These are phyloP conservation scores for Senecio squalidus DNA, from an alignment of 140 eudicot species.

Conservation along the genomic window DNA sequence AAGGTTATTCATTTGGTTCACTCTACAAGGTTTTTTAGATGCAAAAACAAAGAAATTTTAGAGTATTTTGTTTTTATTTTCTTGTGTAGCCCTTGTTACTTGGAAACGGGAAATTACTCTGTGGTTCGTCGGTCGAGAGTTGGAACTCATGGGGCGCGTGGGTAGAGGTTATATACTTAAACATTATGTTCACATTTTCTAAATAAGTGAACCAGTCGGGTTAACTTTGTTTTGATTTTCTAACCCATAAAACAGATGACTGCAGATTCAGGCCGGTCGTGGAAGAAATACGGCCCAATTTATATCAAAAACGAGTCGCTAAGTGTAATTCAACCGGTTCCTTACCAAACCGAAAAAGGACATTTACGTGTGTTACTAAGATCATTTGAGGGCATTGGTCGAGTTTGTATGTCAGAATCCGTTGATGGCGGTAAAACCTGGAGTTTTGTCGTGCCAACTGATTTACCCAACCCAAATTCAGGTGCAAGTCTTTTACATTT, in stretches of 20 bases:
- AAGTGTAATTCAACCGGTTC: conserved; percentile 89
- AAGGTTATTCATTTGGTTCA: conserved; percentile 38
- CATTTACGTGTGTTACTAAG: conserved; percentile 60
- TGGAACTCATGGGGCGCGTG: conserved; percentile 99
- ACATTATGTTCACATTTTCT: not conserved
- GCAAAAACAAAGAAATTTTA: not conserved
- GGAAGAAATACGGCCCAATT: conserved; percentile 84
- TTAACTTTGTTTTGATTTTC: not conserved
- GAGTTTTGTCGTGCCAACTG: conserved; percentile 69
- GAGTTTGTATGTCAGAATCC: conserved; percentile 85
- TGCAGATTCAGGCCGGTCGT: conserved; percentile 68
- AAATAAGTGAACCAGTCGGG: not conserved
- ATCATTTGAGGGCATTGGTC: conserved; percentile 63
- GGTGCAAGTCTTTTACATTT: conserved; percentile 25
- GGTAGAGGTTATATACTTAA: conserved; percentile 66
- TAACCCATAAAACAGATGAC: conserved; percentile 55
- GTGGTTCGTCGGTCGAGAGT: conserved; percentile 97
- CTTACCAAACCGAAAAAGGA: conserved; percentile 68
- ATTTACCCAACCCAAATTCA: conserved; percentile 89
- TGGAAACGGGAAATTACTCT: conserved; percentile 71
- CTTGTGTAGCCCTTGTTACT: conserved; percentile 73
- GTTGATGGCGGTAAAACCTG: conserved; percentile 71
- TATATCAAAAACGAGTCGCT: conserved; percentile 52
- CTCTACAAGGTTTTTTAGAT: not conserved
- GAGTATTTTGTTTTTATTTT: not conserved